Evolutionary conservation across 23 red algal genomes (phyloP).

Genomic region (Gracilaria gracilis): DNA sequence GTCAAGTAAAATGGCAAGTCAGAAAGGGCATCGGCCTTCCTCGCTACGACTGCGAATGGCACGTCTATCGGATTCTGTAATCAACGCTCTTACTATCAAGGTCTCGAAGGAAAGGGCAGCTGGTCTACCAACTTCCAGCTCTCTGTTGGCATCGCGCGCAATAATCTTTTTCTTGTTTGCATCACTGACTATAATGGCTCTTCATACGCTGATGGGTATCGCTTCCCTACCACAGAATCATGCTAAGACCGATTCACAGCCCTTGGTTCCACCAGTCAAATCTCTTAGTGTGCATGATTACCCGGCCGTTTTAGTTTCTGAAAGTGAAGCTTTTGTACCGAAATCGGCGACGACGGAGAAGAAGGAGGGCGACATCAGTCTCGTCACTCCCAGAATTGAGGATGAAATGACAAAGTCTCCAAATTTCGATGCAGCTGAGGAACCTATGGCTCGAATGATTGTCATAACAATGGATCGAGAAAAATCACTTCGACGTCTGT

Average conservation of each 20-base stretch:
- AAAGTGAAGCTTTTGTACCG: slow-evolving; percentile 42
- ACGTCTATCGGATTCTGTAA: slow-evolving; percentile 5
- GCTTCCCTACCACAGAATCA: not conserved
- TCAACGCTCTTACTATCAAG: slow-evolving; percentile 22
- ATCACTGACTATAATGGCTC: slow-evolving; percentile 4
- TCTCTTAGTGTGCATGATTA: slow-evolving; percentile 49
- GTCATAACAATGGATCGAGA: slow-evolving; percentile 80
- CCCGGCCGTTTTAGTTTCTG: slow-evolving; percentile 54
- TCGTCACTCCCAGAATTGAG: slow-evolving; percentile 19
- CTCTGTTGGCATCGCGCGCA: slow-evolving; percentile 32
- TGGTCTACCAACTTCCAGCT: not conserved
- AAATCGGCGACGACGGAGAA: slow-evolving; percentile 26
- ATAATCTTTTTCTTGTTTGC: slow-evolving; percentile 34
- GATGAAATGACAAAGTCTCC: slow-evolving; percentile 48
- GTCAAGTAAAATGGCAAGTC: not conserved
- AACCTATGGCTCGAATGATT: slow-evolving; percentile 70
- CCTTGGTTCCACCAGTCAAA: not conserved
- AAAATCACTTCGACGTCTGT: slow-evolving; percentile 53
- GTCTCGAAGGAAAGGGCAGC: not conserved
- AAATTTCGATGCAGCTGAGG: slow-evolving; percentile 39
- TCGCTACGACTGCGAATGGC: slow-evolving; percentile 23
- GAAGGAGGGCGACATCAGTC: slow-evolving; percentile 12
- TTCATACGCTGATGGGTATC: not conserved
- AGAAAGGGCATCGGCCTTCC: slow-evolving; percentile 11
- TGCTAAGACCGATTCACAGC: not conserved